These are phyloP conservation scores for Hypoxylon sp. DNA, from an alignment of 2,329 filamentous ascomycete species.

Conservation along the genomic window DNA sequence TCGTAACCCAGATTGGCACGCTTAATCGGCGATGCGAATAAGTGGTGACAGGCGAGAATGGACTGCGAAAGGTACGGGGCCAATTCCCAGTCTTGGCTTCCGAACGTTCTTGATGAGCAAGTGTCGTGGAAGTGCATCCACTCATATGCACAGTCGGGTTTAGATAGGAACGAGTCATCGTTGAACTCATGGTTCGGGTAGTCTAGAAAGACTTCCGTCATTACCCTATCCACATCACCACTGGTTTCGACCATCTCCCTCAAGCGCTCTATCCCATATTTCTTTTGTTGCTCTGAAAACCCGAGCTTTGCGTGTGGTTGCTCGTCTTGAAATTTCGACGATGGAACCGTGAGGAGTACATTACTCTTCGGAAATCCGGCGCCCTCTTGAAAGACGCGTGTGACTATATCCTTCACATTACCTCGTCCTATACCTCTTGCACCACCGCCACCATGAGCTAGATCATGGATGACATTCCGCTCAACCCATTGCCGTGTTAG, in stretches of 20 bases:
- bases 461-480: constrained; percentile 75
- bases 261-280: constrained; percentile 78
- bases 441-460: constrained; percentile 79
- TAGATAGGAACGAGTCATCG: constrained; percentile 91
- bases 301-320: constrained; percentile 74
- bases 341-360: constrained; percentile 57
- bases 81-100: constrained; percentile 94
- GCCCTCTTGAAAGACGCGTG: constrained; percentile 83
- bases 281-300: constrained; percentile 81
- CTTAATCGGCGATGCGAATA: constrained; percentile 83
- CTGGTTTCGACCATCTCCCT: constrained; percentile 83
- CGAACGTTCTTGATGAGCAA: constrained; percentile 82
- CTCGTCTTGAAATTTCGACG: constrained; percentile 65
- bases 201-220: constrained; percentile 86
- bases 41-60: constrained; percentile 88
- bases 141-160: constrained; percentile 85
- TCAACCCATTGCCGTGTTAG: constrained; percentile 85
- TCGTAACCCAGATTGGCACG: constrained; percentile 62
- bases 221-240: constrained; percentile 83
- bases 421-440: constrained; percentile 80
- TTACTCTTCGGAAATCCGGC: constrained; percentile 79
- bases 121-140: constrained; percentile 96
- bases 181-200: constrained; percentile 93
- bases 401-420: constrained; percentile 80
- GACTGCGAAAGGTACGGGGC: constrained; percentile 88